These are phyloP conservation scores for Castanopsis chinensis DNA, from an alignment of 306 rosid genomes.

Conservation along the genomic window DNA sequence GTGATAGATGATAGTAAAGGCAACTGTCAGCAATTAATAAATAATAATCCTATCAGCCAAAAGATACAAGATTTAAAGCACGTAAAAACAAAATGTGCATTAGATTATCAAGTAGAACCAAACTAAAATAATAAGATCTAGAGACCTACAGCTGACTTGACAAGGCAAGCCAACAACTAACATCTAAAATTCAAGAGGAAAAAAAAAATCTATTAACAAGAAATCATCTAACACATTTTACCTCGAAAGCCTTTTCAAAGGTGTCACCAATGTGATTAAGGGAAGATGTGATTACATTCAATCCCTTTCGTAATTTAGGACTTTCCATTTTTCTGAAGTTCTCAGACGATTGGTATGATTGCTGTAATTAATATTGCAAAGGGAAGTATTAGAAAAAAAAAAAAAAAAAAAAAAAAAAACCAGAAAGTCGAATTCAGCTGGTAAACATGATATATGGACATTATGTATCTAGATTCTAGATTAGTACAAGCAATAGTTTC, in stretches of 20 bases:
- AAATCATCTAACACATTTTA: conserved; percentile 14
- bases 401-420: not conserved
- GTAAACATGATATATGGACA: not conserved
- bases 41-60: not conserved
- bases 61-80: not conserved
- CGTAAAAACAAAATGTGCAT: not conserved
- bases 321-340: conserved; percentile 48
- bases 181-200: not conserved
- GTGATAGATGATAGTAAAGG: not conserved
- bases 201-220: not conserved
- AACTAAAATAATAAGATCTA: not conserved
- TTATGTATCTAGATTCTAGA: not conserved
- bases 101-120: not conserved
- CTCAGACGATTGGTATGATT: conserved; percentile 44
- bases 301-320: conserved; percentile 68
- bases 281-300: conserved; percentile 73
- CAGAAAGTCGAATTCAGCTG: conserved; percentile 6
- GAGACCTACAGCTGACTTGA: not conserved
- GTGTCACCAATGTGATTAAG: conserved; percentile 96
- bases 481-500: not conserved
- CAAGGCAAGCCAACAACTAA: not conserved
- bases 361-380: conserved; percentile 37
- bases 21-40: not conserved
- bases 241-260: conserved; percentile 91
- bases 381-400: not conserved